phyloP scores from a whole-genome alignment of 768 basidiomycete species.

The Tephrocybe sp. region DNA sequence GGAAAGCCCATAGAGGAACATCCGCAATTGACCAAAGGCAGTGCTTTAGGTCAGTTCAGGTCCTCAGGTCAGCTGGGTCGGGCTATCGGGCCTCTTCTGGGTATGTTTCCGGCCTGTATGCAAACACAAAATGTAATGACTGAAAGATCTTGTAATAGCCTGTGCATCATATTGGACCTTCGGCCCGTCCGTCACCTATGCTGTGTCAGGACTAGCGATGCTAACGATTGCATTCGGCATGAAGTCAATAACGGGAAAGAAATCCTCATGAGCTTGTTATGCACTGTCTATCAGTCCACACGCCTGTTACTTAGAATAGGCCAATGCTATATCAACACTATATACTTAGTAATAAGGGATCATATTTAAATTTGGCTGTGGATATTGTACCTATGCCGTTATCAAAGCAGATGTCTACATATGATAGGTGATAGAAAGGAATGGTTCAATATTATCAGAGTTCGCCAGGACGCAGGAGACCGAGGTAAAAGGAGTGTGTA shows the following conservation, averaged over 20 bases:
- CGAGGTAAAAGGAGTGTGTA: conserved; percentile 2
- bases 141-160: conserved; percentile 40
- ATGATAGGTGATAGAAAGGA: conserved; percentile 9
- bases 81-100: conserved; percentile 89
- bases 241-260: conserved; percentile 42
- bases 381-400: conserved; percentile 10
- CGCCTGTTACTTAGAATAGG: background rate
- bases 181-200: conserved; percentile 78
- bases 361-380: conserved; percentile 4
- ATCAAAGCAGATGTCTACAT: conserved; percentile 15
- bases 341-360: background rate
- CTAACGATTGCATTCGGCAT: conserved; percentile 53
- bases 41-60: conserved; percentile 81
- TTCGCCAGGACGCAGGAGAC: background rate
- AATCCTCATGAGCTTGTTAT: conserved; percentile 22
- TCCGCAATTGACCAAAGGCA: conserved; percentile 76
- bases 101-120: conserved; percentile 35
- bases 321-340: too few relatives aligned
- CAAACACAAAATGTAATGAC: conserved; percentile 13
- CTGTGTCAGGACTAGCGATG: conserved; percentile 63
- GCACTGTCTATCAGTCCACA: conserved; percentile 10
- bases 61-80: conserved; percentile 94
- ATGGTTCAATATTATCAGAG: conserved; percentile 1
- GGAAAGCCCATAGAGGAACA: conserved; percentile 55
- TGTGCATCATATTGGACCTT: conserved; percentile 89